These are phyloP conservation scores for Anethum foeniculum DNA, from an alignment of 140 eudicot species.

Conservation along the genomic window DNA sequence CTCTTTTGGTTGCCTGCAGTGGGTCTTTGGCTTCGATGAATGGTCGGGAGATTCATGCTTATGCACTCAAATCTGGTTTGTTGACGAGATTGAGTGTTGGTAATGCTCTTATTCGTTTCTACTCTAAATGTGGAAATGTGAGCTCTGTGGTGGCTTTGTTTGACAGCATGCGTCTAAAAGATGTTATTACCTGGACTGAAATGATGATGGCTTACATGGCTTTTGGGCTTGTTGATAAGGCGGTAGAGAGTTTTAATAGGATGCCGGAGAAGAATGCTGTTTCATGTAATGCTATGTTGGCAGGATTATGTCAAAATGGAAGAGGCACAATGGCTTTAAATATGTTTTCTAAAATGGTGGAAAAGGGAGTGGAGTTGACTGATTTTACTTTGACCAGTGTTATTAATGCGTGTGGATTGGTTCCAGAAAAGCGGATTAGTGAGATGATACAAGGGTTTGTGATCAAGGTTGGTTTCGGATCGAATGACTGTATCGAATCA, in stretches of 20 bases:
- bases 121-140: constrained; percentile 49
- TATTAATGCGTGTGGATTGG: constrained; percentile 63
- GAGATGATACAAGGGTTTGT: constrained; percentile 72
- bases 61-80: constrained; percentile 43
- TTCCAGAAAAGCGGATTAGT: constrained; percentile 41
- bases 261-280: constrained; percentile 70
- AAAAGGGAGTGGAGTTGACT: constrained; percentile 48
- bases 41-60: constrained; percentile 58
- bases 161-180: constrained; percentile 48
- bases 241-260: constrained; percentile 39
- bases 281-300: constrained; percentile 61
- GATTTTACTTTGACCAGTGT: constrained; percentile 58
- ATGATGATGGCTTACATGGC: constrained; percentile 69
- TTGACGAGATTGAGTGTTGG: constrained; percentile 47
- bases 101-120: constrained; percentile 75
- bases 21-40: constrained; percentile 27
- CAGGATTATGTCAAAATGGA: constrained; percentile 69
- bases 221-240: constrained; percentile 56
- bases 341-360: constrained; percentile 59
- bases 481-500: constrained; percentile 40
- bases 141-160: constrained; percentile 45
- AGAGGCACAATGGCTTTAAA: constrained; percentile 36
- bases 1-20: constrained; percentile 51
- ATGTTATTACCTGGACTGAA: constrained; percentile 71
- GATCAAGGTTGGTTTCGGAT: constrained; percentile 49